These are phyloP conservation scores for Purpureocillium lavendulum DNA, from an alignment of 2,329 filamentous ascomycete genomes.

Conservation along the genomic window DNA sequence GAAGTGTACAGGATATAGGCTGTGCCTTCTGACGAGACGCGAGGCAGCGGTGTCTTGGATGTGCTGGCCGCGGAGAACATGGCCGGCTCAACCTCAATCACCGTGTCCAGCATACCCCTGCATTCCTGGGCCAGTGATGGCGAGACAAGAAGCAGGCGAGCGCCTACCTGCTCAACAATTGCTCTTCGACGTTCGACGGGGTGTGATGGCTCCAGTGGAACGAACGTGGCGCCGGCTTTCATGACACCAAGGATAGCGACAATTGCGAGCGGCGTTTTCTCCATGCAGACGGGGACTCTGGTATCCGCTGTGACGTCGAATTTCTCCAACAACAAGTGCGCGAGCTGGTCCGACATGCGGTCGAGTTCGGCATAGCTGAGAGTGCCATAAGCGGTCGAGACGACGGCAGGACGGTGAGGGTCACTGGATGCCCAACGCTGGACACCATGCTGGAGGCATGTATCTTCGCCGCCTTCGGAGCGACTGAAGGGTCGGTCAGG, in stretches of 20 bases:
- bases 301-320: not conserved
- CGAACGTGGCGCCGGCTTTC: conserved; percentile 16
- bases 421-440: not conserved
- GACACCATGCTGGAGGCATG: not conserved
- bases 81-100: not conserved
- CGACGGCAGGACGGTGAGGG: not conserved
- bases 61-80: not conserved
- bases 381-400: not conserved
- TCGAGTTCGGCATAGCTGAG: conserved; percentile 6
- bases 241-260: conserved; percentile 16
- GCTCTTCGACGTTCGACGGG: conserved; percentile 6
- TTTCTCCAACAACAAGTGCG: not conserved
- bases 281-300: conserved; percentile 4
- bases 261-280: conserved; percentile 10
- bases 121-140: not conserved
- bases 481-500: not conserved
- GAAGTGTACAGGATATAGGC: conserved; percentile 19
- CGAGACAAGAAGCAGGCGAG: conserved; percentile 6
- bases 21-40: not conserved
- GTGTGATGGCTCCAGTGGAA: conserved; percentile 17
- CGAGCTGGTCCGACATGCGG: not conserved
- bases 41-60: not conserved
- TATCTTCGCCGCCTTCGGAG: not conserved
- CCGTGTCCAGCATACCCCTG: not conserved
- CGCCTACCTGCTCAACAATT: conserved; percentile 6